Percentiles rank a stretch among this genome's conserved stretches.
Evolutionary conservation across 2,329 filamentous ascomycete species (phyloP).

Genomic region (Cryphonectria japonica): DNA sequence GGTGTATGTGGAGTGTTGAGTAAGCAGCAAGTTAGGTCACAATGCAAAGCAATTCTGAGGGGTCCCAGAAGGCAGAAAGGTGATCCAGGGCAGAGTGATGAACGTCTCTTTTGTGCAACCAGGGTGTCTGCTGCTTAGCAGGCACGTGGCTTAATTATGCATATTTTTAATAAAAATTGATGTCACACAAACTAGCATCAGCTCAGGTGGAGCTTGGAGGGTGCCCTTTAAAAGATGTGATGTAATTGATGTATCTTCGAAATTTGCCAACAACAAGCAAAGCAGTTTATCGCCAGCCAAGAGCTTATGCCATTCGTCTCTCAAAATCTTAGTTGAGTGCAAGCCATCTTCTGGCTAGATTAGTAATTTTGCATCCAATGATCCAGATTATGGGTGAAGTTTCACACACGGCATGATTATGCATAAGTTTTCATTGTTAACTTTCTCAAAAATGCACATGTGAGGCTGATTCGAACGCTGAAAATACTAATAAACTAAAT

Average conservation of each 20-base stretch:
- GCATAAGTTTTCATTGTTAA: no score
- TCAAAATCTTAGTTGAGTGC: no score
- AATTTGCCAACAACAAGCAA: neutral
- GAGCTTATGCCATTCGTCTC: neutral
- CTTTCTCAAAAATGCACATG: no score
- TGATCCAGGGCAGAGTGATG: neutral
- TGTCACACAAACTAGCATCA: neutral
- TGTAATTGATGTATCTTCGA: neutral
- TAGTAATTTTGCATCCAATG: no score
- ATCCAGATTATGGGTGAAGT: no score
- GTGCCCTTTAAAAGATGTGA: neutral
- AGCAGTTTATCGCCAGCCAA: neutral
- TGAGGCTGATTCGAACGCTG: no score
- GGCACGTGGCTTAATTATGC: neutral
- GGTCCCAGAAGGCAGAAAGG: no score
- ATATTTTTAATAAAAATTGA: neutral
- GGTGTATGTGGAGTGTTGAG: neutral
- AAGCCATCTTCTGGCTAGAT: no score
- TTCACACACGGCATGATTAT: no score
- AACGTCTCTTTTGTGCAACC: neutral
- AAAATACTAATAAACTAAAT: no score
- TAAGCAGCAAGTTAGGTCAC: no score
- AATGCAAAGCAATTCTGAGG: neutral
- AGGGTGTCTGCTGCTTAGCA: neutral
- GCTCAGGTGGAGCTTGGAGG: neutral